Conservation (phyloP, 225 moss, liverwort and hornwort species). For the Sphagnum contortum region DNA sequence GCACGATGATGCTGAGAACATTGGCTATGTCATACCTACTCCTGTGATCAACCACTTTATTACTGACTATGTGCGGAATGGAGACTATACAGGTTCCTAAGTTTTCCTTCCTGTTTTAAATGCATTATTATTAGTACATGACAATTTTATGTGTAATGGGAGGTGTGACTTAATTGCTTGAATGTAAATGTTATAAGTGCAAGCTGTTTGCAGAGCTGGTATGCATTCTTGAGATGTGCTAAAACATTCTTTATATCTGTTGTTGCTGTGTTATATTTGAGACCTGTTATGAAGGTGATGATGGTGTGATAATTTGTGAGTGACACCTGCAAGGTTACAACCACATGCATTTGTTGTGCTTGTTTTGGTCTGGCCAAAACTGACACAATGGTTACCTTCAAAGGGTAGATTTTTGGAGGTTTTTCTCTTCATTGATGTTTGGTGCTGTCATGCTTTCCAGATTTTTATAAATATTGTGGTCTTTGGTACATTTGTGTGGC, state of each 20-base stretch:
- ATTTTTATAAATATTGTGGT: too few species aligned
- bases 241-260: too few species aligned
- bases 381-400: too few species aligned
- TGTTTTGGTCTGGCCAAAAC: too few species aligned
- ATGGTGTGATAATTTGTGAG: too few species aligned
- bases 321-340: too few species aligned
- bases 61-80: constrained; percentile 75
- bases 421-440: too few species aligned
- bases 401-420: too few species aligned
- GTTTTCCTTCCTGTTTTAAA: constrained; percentile 1
- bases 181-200: background rate
- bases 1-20: constrained; percentile 99
- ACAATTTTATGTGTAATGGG: background rate
- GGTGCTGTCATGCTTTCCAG: too few species aligned
- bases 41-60: constrained; percentile 97
- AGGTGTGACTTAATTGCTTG: background rate
- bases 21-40: constrained; percentile 97
- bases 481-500: background rate
- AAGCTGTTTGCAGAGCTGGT: background rate
- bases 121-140: background rate
- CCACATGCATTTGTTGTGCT: too few species aligned
- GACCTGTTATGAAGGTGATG: too few species aligned
- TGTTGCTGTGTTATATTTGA: too few species aligned
- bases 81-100: constrained; percentile 81
- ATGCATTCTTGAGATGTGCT: background rate